Conservation (phyloP, 2,329 filamentous ascomycete species). For the Fusarium sororula region DNA sequence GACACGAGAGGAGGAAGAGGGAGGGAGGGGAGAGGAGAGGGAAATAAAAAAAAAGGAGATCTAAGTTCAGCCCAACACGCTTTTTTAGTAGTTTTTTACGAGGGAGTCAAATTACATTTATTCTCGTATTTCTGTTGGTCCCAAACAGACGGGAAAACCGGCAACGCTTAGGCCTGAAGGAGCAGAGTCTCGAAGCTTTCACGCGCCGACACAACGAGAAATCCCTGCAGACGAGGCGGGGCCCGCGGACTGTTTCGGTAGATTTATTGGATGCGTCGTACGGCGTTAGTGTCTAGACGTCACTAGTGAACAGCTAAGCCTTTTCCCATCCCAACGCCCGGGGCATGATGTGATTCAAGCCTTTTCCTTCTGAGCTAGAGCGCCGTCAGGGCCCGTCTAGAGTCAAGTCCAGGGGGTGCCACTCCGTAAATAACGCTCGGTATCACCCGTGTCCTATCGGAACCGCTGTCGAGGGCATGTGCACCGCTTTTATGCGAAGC, state of each 20-base stretch:
- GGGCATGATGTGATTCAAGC: not conserved
- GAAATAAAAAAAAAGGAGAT: not conserved
- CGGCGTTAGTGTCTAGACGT: not conserved
- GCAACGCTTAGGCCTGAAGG: not conserved
- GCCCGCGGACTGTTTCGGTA: not conserved
- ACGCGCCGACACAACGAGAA: not conserved
- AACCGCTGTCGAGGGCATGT: not conserved
- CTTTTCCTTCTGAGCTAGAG: not conserved
- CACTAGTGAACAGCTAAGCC: not conserved
- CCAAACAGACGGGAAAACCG: not conserved
- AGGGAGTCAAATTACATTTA: not conserved
- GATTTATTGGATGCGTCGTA: conserved; percentile 1
- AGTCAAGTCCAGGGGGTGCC: not conserved
- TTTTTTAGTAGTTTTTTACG: not conserved
- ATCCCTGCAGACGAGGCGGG: not conserved
- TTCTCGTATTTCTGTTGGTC: conserved; percentile 1
- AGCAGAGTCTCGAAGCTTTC: not conserved
- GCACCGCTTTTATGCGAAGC: not conserved
- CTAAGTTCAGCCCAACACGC: not conserved
- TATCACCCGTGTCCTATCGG: not conserved
- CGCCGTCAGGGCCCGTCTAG: not conserved
- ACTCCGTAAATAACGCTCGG: not conserved
- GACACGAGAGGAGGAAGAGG: not conserved
- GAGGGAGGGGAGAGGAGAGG: not conserved
- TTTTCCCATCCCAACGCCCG: not conserved